Percentiles rank a stretch among this genome's conserved stretches.
These are phyloP conservation scores for Hypoxylon cercidicola DNA, from an alignment of 495 filamentous ascomycete species.

Conservation along the genomic window DNA sequence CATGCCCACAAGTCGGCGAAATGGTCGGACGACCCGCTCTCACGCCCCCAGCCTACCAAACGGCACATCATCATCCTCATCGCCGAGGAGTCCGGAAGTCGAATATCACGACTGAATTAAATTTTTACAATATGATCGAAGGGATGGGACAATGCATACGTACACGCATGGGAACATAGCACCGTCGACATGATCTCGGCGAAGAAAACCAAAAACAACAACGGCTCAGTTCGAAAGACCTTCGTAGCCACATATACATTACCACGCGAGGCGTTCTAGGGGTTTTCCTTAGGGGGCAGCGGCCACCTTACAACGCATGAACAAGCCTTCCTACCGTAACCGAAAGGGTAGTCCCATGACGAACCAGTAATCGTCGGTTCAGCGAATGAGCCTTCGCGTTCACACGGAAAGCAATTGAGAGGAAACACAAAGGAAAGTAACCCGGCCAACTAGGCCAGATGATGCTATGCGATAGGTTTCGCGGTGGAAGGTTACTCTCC, in stretches of 20 bases:
- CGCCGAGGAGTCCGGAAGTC: conserved; percentile 24
- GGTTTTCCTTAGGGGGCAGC: neutral
- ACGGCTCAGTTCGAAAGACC: conserved; percentile 10
- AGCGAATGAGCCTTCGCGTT: neutral
- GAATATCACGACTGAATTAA: conserved; percentile 38
- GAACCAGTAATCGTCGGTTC: neutral
- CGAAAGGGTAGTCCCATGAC: neutral
- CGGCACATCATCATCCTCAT: conserved; percentile 39
- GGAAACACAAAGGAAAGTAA: neutral
- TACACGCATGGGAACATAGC: neutral
- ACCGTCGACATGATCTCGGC: neutral
- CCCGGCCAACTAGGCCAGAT: neutral
- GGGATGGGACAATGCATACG: neutral
- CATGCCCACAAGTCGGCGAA: conserved; percentile 37
- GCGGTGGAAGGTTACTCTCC: no score
- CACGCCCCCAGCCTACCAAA: conserved; percentile 47
- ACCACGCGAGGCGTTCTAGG: neutral
- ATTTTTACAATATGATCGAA: neutral
- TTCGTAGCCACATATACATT: conserved; percentile 17
- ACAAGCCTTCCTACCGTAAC: neutral
- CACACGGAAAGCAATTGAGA: neutral
- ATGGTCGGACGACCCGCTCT: conserved; percentile 20
- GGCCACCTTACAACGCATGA: neutral
- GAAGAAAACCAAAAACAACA: neutral
- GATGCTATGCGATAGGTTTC: neutral